phyloP scores from a whole-genome alignment of 2,329 filamentous ascomycete genomes.

The Penicillium sp. region DNA sequence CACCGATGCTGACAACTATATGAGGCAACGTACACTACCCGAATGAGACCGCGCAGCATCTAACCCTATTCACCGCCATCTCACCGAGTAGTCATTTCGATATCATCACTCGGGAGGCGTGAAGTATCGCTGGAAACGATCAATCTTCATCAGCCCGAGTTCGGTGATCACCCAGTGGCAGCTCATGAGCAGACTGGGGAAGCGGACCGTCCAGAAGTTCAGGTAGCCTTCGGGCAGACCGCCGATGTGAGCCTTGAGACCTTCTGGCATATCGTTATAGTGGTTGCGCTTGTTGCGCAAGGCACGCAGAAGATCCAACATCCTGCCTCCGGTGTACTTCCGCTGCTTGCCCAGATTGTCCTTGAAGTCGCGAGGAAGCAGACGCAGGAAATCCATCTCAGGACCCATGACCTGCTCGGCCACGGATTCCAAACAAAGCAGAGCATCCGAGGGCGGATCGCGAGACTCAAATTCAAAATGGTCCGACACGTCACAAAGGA shows the following conservation, averaged over 20 bases:
- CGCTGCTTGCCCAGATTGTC: conserved; percentile 88
- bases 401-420: conserved; percentile 43
- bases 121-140: conserved; percentile 42
- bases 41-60: too few relatives aligned
- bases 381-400: conserved; percentile 69
- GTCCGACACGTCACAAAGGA: conserved; percentile 94
- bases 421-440: conserved; percentile 54
- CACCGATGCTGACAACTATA: too few relatives aligned
- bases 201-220: conserved; percentile 72
- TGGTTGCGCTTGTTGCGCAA: conserved; percentile 96
- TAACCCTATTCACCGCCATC: too few relatives aligned
- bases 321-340: conserved; percentile 78
- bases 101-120: conserved; percentile 29
- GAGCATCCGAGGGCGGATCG: conserved; percentile 66
- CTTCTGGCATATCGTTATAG: conserved; percentile 89
- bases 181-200: conserved; percentile 69
- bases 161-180: conserved; percentile 71
- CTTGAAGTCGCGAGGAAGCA: conserved; percentile 73
- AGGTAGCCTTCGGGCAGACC: conserved; percentile 73
- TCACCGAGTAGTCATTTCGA: background rate
- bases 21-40: too few relatives aligned
- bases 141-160: conserved; percentile 48
- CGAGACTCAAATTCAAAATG: conserved; percentile 90
- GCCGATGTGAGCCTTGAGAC: conserved; percentile 68
- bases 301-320: conserved; percentile 82